A percentile compares a stretch with the other conserved stretches of the same genome.
Evolutionary conservation across 441 rosid genomes (phyloP).

Genomic region (Kokia cookei): DNA sequence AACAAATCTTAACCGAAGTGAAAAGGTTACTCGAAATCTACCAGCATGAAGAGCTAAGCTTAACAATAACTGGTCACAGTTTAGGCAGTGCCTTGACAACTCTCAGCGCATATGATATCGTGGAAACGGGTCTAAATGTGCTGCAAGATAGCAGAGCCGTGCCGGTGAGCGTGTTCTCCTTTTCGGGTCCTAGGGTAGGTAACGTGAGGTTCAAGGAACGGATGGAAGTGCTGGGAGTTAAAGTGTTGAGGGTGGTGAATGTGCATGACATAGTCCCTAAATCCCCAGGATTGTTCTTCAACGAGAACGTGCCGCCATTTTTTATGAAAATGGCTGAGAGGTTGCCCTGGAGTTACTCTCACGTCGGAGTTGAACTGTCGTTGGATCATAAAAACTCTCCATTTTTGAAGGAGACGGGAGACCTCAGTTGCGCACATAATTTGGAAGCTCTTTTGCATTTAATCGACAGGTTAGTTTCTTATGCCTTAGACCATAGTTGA

Average conservation of each 20-base stretch:
- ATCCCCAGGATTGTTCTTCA: conserved; percentile 49
- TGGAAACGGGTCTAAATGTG: conserved; percentile 50
- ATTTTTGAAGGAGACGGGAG: conserved; percentile 47
- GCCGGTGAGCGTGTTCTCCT: conserved; percentile 42
- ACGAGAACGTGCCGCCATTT: conserved; percentile 38
- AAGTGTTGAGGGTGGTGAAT: conserved; percentile 55
- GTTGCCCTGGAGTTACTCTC: conserved; percentile 81
- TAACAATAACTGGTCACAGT: conserved; percentile 59
- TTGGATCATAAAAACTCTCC: conserved; percentile 65
- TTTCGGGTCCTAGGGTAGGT: conserved; percentile 57
- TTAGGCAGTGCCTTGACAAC: conserved; percentile 54
- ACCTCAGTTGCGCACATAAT: conserved; percentile 57
- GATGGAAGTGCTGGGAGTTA: conserved; percentile 35
- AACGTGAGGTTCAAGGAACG: conserved; percentile 50
- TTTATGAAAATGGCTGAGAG: conserved; percentile 48
- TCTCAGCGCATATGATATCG: conserved; percentile 59
- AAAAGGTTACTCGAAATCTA: conserved; percentile 31
- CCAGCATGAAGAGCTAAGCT: conserved; percentile 42
- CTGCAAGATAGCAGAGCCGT: conserved; percentile 27
- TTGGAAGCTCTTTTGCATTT: conserved; percentile 77
- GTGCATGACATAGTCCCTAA: conserved; percentile 46
- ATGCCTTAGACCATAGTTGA: background rate
- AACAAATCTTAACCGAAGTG: conserved; percentile 41
- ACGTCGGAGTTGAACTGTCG: conserved; percentile 68
- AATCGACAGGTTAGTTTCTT: conserved; percentile 61